Evolutionary conservation across 1,284 basidiomycete genomes (phyloP).

Genomic region (Ceratobasidium sp.): DNA sequence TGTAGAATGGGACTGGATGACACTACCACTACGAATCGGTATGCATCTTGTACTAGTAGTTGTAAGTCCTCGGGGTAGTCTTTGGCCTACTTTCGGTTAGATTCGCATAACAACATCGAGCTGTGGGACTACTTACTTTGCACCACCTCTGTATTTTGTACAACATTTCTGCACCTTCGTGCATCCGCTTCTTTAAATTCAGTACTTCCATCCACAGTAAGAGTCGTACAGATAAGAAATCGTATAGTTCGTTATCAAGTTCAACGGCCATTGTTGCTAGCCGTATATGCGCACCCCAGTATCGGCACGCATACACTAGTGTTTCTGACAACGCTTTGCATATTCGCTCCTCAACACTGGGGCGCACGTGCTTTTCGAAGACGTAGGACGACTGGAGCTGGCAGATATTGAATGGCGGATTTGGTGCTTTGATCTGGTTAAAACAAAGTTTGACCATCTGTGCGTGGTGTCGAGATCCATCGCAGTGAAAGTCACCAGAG

Average conservation of each 20-base stretch:
- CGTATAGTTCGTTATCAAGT: neutral
- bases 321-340: neutral
- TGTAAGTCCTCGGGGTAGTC: no score
- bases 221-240: constrained; percentile 26
- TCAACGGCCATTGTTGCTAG: neutral
- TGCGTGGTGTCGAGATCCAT: neutral
- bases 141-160: neutral
- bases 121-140: constrained; percentile 1
- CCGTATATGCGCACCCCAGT: constrained; percentile 35
- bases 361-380: neutral
- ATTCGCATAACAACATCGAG: no score
- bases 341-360: neutral
- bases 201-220: constrained; percentile 44
- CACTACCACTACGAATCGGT: neutral
- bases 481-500: neutral
- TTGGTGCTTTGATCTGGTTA: neutral
- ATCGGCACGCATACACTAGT: constrained; percentile 13
- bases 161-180: neutral
- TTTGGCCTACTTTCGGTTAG: no score
- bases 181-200: constrained; percentile 6
- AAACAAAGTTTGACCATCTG: neutral
- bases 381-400: neutral
- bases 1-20: no score
- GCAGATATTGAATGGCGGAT: constrained; percentile 33
- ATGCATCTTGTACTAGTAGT: neutral